These are phyloP conservation scores for Aspergillus ostianus DNA, from an alignment of 495 filamentous ascomycete genomes.

Conservation along the genomic window DNA sequence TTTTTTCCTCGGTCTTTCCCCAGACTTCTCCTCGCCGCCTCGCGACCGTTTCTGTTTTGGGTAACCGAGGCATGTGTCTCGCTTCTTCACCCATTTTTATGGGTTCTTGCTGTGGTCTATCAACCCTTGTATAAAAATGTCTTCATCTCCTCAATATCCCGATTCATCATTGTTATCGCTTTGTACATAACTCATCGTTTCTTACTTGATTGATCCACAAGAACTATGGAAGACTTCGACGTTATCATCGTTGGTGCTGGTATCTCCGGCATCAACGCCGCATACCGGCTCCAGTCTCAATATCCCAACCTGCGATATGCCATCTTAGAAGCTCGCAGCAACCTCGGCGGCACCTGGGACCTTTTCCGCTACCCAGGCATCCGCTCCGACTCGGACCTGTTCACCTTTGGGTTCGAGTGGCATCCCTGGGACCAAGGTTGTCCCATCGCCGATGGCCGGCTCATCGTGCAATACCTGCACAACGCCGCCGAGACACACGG, in stretches of 20 bases:
- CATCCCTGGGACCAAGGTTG: constrained; percentile 59
- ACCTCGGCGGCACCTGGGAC: constrained; percentile 70
- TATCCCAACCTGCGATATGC: constrained; percentile 53
- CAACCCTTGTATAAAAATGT: constrained; percentile 9
- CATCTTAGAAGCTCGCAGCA: constrained; percentile 60
- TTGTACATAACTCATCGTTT: not conserved
- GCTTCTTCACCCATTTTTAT: not conserved
- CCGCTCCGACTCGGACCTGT: constrained; percentile 66
- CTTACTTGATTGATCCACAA: not conserved
- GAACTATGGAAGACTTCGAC: constrained; percentile 47
- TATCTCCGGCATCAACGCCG: constrained; percentile 74
- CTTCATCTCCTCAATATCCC: not conserved
- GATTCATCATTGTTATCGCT: not conserved
- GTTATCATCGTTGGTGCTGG: constrained; percentile 71
- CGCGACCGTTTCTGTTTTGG: constrained; percentile 1
- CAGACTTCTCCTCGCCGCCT: not conserved
- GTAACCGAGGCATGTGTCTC: not conserved
- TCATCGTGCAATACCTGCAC: constrained; percentile 62
- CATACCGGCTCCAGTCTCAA: constrained; percentile 63
- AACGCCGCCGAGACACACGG: constrained; percentile 56
- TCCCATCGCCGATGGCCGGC: constrained; percentile 58
- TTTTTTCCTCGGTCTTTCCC: not conserved
- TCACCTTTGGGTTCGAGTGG: constrained; percentile 68
- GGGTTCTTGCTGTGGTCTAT: not conserved
- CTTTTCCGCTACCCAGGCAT: constrained; percentile 71